Conservation (phyloP, 805 yeast species). For the Debaryomyces hansenii region DNA sequence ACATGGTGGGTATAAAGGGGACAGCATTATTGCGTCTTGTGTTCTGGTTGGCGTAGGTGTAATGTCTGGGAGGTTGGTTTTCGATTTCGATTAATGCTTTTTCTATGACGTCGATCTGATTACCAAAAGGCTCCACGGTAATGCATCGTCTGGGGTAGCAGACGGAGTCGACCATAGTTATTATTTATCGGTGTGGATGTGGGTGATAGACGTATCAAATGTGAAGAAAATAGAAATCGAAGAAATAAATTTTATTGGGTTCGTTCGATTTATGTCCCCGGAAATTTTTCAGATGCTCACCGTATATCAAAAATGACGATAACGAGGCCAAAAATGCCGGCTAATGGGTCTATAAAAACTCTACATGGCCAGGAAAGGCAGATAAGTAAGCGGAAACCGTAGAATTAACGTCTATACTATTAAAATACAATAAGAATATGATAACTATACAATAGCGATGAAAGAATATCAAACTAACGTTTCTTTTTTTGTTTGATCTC, state of each 20-base stretch:
- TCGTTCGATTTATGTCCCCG: too few species aligned
- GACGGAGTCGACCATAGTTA: background rate
- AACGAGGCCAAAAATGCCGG: too few species aligned
- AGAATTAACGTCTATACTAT: background rate
- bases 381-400: too few species aligned
- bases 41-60: background rate
- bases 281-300: too few species aligned
- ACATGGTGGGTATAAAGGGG: too few species aligned
- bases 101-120: conserved; percentile 33
- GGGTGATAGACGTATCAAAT: too few species aligned
- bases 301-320: too few species aligned
- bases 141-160: conserved; percentile 24
- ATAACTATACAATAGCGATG: background rate
- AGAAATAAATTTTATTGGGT: too few species aligned
- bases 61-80: conserved; percentile 25
- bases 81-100: conserved; percentile 32
- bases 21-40: background rate
- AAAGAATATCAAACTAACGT: conserved; percentile 1
- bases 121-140: conserved; percentile 30
- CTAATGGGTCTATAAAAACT: too few species aligned
- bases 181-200: too few species aligned
- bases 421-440: background rate
- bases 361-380: too few species aligned
- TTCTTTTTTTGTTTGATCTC: conserved; percentile 70
- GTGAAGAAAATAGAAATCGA: too few species aligned